These are phyloP conservation scores for Erythrophleum ivorense DNA, from an alignment of 331 rosid genomes.

Conservation along the genomic window DNA sequence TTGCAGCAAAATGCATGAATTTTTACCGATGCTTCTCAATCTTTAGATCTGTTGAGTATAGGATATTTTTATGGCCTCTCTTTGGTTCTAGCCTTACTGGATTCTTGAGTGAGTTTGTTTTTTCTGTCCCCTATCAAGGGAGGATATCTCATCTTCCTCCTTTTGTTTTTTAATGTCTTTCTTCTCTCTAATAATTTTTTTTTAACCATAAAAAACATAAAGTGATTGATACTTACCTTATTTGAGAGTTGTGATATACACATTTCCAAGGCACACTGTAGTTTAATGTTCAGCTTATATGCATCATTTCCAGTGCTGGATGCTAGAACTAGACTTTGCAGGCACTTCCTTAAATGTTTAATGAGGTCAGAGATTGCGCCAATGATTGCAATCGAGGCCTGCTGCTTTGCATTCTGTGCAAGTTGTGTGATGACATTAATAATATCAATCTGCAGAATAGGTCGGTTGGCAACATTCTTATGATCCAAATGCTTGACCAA, in stretches of 20 bases:
- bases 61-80: background rate
- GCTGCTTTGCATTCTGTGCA: slow-evolving; percentile 70
- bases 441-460: slow-evolving; percentile 68
- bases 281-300: slow-evolving; percentile 60
- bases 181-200: background rate
- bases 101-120: background rate
- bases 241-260: slow-evolving; percentile 73
- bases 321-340: slow-evolving; percentile 65
- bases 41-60: background rate
- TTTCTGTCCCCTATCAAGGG: background rate
- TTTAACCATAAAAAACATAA: slow-evolving; percentile 2
- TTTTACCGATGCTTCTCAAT: background rate
- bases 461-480: slow-evolving; percentile 76
- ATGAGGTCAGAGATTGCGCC: slow-evolving; percentile 83
- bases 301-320: slow-evolving; percentile 51
- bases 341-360: slow-evolving; percentile 83
- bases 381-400: slow-evolving; percentile 63
- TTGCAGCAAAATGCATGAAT: background rate
- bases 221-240: slow-evolving; percentile 58
- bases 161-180: background rate
- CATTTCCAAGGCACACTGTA: slow-evolving; percentile 70
- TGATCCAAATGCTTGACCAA: slow-evolving; percentile 99
- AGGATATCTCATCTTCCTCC: background rate
- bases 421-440: slow-evolving; percentile 68
- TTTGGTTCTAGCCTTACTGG: background rate